Conservation (phyloP, 1,284 basidiomycete species). For the Lignosus rhinocerotis region DNA sequence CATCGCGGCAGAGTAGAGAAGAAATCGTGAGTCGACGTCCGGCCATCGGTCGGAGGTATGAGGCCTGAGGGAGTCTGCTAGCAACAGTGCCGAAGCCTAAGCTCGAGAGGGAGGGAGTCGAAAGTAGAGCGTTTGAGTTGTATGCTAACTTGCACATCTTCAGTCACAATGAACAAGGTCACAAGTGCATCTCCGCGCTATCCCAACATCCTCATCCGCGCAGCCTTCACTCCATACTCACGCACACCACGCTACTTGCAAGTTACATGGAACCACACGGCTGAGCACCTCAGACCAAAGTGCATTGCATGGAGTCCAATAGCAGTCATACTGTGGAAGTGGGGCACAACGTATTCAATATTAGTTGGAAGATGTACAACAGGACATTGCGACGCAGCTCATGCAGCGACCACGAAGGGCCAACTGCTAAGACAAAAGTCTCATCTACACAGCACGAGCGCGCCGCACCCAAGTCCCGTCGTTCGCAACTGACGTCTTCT, state of each 20-base stretch:
- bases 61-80: constrained; percentile 6
- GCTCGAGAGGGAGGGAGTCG: not conserved
- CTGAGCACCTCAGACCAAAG: too few species aligned
- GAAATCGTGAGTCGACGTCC: constrained; percentile 71
- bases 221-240: too few species aligned
- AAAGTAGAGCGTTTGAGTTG: not conserved
- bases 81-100: not conserved
- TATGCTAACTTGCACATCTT: not conserved
- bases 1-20: constrained; percentile 64
- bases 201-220: not conserved
- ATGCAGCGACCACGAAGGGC: constrained; percentile 66
- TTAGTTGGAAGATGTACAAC: constrained; percentile 61
- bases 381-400: constrained; percentile 82
- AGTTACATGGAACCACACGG: too few species aligned
- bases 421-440: constrained; percentile 40
- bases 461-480: constrained; percentile 88
- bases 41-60: constrained; percentile 43
- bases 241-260: too few species aligned
- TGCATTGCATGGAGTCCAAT: not conserved
- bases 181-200: not conserved
- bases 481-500: constrained; percentile 40
- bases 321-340: not conserved
- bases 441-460: constrained; percentile 44
- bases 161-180: constrained; percentile 1
- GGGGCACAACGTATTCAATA: not conserved